Conservation (phyloP, 371 early-diverging fungal genomes). For the Modicella reniformis region DNA sequence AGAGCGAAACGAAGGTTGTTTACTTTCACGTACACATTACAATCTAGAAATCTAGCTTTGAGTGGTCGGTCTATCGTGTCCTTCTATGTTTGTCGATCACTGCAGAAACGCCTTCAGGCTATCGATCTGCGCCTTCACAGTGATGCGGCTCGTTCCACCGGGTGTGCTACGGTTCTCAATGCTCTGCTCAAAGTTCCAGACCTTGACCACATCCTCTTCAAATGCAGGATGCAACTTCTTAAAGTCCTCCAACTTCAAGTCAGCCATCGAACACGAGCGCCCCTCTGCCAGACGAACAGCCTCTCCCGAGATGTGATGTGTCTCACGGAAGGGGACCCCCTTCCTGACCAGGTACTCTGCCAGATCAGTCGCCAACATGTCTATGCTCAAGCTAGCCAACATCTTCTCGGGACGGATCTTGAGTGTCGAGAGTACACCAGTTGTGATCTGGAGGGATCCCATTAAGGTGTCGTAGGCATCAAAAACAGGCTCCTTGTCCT, state of each 20-base stretch:
- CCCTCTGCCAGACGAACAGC: slow-evolving; percentile 94
- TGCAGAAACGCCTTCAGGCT: slow-evolving; percentile 75
- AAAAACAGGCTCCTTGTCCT: slow-evolving; percentile 98
- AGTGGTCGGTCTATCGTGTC: too few relatives aligned
- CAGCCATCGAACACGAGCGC: slow-evolving; percentile 71
- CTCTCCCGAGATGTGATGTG: slow-evolving; percentile 96
- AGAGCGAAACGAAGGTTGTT: too few relatives aligned
- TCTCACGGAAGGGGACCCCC: slow-evolving; percentile 97
- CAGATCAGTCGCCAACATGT: slow-evolving; percentile 97
- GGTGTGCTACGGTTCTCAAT: slow-evolving; percentile 87
- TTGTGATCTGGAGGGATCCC: slow-evolving; percentile 89
- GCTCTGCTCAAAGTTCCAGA: slow-evolving; percentile 89
- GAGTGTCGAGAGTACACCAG: slow-evolving; percentile 90
- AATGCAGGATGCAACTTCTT: slow-evolving; percentile 86
- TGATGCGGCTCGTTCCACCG: slow-evolving; percentile 88
- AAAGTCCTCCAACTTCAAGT: slow-evolving; percentile 80
- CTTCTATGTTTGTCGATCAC: neutral
- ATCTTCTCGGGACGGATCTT: slow-evolving; percentile 82
- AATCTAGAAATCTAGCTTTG: neutral
- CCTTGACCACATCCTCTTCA: slow-evolving; percentile 77
- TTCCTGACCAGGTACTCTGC: slow-evolving; percentile 95
- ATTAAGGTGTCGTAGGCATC: slow-evolving; percentile 90
- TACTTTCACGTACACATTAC: neutral
- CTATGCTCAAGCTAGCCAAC: slow-evolving; percentile 79
- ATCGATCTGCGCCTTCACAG: slow-evolving; percentile 84